Evolutionary conservation across 176 grass and related monocot genomes (phyloP), one percentile per base, ranked within the genome.

Genomic region (Raddia distichophylla): DNA sequence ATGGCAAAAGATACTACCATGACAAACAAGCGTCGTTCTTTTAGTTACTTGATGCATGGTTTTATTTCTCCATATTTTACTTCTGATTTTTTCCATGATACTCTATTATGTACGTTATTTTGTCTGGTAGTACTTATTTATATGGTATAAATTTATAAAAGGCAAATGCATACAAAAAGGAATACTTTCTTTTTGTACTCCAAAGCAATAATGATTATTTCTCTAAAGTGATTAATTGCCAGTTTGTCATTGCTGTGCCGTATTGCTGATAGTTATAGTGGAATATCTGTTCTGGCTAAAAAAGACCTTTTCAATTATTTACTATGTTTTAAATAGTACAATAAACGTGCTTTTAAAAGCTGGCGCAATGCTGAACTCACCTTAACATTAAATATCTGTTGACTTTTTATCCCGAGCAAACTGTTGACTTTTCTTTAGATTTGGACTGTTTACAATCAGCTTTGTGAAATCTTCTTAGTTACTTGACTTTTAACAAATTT

Each of bases 21-120:
- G 40, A 13, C 13, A 42, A 62, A 45, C 58, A 63, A 27, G 27
- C 27, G 27, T 54, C 6, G 62, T 66, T 27, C 27, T 63, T 69
- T 42, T 53, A 62, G 27, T 52, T 12, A 47, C 14, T 71, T 58
- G 17, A 43, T 43, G 74, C 12, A 69, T 7, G 8, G 11, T 72
- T 57, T 60, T 85, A 32, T 51, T 8, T 55, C 37, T 40, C 37
- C 33, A 64, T 82, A 74, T 5, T 80, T 49, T 63, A 3, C 42
- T 6, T 37, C 6, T 40, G 19, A 20, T 20, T 76, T 16, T 14
- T 20, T 49, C n/a, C 11, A 43, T 20, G 44, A 69, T 69, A 44
- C 47, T 22, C 16, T 69, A n/a, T 47, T 11, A 4, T 63, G 13
- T 34, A 34, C 12, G 7, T 60, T 63, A 27, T 32, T 64, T 64